Evolutionary conservation across 257 asterid species (phyloP), one percentile per base, ranked within the genome.

Genomic region (Petunia axillaris): DNA sequence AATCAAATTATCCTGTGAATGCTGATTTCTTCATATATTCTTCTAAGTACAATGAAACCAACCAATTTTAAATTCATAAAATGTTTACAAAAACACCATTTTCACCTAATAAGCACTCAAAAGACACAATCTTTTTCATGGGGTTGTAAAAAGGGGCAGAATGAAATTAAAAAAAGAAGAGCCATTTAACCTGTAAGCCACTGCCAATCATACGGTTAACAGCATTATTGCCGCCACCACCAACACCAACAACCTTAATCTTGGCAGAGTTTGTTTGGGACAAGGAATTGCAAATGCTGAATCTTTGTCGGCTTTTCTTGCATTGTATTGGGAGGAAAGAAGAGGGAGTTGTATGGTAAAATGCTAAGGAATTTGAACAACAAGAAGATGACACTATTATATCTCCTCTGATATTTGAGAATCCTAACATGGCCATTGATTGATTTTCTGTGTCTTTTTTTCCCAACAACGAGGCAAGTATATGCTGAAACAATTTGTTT

Each of bases 161-260:
- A 10, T 39, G 44, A 66, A n/a, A 41, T 3, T 13, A 3, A 13
- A 68, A 13, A 6, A 44, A 41, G 11, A 41, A 11, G 62, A 40
- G 8, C 64, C 11, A 57, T 25, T 36, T 3, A 58, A 94, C 98
- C 89, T 90, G 93, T 76, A 95, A 89, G 79, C 99, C 99, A 81
- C 94, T 90, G 79, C 91, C 96, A 82, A 95, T 95, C 99, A 95
- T 95, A 83, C 98, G 95, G 82, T 95, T 95, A 84, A 93, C 93
- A 83, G 98, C 99, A 89, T 95, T 95, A 82, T 95, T 95, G 15
- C 99, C 98, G 13, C 98, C 97, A 6, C 99, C 98, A 15, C 98
- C 99, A 37, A 93, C 99, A 59, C 99, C 99, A 55, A 95, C 79
- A 64, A 95, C 98, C 91, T 95, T 93, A 91, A 95, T 95, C 87